Base-by-base conservation (phyloP, 73 alveolate species). In the Paramecium octaurelia region DNA sequence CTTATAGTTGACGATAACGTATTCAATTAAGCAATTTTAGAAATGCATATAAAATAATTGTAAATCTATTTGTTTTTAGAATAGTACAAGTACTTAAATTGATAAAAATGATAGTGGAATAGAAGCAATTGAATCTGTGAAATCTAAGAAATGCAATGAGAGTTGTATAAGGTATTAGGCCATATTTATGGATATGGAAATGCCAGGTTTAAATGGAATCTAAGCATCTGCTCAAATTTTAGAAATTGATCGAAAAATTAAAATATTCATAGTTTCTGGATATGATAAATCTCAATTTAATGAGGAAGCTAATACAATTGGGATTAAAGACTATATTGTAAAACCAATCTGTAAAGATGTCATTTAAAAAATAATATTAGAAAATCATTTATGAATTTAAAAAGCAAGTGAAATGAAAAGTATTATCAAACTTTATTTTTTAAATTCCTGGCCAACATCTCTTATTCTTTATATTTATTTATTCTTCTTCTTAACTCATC, bases 111-210 rank as follows among this genome's bases (percentile, higher is more conserved):
- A 4, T 42, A 31, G 21, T 29, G 92, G 92, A 29, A 4, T 38
- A 57, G 83, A 50, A 57, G 92, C 88, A 38, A 59, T 84, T 4
- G 92, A 84, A 16, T 35, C 31, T 24, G 59, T 36, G 18, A 27
- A 40, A 44, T 54, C 64, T 27, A 42, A 35, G 14, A 42, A 46
- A 18, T 75, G 88, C 6, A 31, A 16, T 31, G 3, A 48, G 16
- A 44, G 21, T 16, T 57, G 84, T 84, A 16, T 11, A 10, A 88
- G 92, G 34, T 84, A 84, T 84, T 38, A 36, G n/a, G 35, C 20
- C 12, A 84, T 84, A 54, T 57, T 84, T 14, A 46, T 84, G 92
- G 87, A 84, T 84, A 57, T 50, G 50, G 88, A 86, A 38, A 86
- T 86, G 93, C 93, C 93, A 23, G 27, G 29, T 11, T 57, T 86